These are phyloP conservation scores for Vaccinium myrtillus DNA, from an alignment of 148 eudicot species.

Conservation along the genomic window DNA sequence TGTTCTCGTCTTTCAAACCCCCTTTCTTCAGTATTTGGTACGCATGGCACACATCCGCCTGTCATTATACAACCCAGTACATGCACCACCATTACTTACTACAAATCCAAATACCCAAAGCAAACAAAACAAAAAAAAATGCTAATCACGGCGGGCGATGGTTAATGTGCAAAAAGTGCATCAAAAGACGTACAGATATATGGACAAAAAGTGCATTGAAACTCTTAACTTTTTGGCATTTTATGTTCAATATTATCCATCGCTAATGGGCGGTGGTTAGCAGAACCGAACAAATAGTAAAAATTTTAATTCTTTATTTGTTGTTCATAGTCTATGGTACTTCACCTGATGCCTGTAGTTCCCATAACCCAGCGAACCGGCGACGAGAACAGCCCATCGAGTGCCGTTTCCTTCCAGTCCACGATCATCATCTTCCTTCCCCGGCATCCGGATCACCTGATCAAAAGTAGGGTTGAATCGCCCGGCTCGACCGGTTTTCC, in stretches of 20 bases:
- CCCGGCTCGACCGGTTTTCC: neutral
- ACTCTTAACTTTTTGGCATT: too few species aligned
- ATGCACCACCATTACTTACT: neutral
- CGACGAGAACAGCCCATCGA: constrained; percentile 30
- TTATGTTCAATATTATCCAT: too few species aligned
- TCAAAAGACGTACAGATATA: too few species aligned
- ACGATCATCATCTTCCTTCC: neutral
- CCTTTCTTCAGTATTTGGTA: constrained; percentile 63
- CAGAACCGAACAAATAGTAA: too few species aligned
- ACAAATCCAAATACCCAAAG: neutral
- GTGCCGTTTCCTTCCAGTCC: constrained; percentile 20
- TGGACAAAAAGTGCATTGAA: too few species aligned
- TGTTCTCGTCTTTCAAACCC: constrained; percentile 67
- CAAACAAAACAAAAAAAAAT: neutral
- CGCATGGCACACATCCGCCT: constrained; percentile 66
- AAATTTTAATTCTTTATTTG: too few species aligned
- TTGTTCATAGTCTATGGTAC: too few species aligned
- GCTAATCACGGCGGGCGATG: too few species aligned
- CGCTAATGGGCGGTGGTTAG: too few species aligned
- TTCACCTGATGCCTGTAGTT: constrained; percentile 34
- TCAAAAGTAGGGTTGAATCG: constrained; percentile 13
- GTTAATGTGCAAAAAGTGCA: too few species aligned
- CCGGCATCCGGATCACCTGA: constrained; percentile 25
- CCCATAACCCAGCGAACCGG: constrained; percentile 28
- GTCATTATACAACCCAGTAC: neutral